Conservation (phyloP, 495 filamentous ascomycete genomes). For the Hypoxylon rickii region DNA sequence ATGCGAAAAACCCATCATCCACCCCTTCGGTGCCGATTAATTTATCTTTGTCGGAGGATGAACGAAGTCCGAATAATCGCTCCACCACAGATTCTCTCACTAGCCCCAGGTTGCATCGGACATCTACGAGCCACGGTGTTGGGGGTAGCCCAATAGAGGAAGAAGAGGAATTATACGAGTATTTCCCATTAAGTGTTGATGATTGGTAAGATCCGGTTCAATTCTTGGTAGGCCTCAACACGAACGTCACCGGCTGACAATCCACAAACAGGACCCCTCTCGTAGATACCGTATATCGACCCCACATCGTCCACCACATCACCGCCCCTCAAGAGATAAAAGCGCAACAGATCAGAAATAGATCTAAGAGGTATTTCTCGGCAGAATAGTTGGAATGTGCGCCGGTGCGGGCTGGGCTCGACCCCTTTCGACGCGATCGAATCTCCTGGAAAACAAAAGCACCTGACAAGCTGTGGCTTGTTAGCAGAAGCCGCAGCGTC, state of each 20-base stretch:
- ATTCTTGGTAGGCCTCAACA: not conserved
- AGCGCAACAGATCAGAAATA: slow-evolving; percentile 67
- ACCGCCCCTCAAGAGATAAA: slow-evolving; percentile 76
- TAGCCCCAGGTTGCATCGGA: slow-evolving; percentile 46
- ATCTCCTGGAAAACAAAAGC: too few species aligned
- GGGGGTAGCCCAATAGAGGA: slow-evolving; percentile 66
- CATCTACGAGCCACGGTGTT: slow-evolving; percentile 35
- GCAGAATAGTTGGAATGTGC: too few species aligned
- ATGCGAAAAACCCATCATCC: slow-evolving; percentile 34
- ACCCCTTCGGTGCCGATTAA: slow-evolving; percentile 62
- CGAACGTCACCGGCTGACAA: not conserved
- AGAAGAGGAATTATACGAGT: slow-evolving; percentile 84
- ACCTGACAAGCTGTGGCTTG: too few species aligned
- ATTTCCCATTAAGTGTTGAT: slow-evolving; percentile 85
- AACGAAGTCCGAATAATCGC: slow-evolving; percentile 56
- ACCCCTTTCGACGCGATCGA: too few species aligned
- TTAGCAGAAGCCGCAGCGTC: too few species aligned
- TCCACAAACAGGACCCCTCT: slow-evolving; percentile 65
- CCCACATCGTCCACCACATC: slow-evolving; percentile 89
- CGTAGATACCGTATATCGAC: slow-evolving; percentile 89
- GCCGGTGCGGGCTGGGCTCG: too few species aligned
- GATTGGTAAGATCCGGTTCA: slow-evolving; percentile 64
- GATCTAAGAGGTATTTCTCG: slow-evolving; percentile 81
- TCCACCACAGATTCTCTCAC: slow-evolving; percentile 44
- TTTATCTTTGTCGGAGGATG: slow-evolving; percentile 76